Evolutionary conservation across 768 basidiomycete species (phyloP).

Genomic region (Dioszegia hungarica): DNA sequence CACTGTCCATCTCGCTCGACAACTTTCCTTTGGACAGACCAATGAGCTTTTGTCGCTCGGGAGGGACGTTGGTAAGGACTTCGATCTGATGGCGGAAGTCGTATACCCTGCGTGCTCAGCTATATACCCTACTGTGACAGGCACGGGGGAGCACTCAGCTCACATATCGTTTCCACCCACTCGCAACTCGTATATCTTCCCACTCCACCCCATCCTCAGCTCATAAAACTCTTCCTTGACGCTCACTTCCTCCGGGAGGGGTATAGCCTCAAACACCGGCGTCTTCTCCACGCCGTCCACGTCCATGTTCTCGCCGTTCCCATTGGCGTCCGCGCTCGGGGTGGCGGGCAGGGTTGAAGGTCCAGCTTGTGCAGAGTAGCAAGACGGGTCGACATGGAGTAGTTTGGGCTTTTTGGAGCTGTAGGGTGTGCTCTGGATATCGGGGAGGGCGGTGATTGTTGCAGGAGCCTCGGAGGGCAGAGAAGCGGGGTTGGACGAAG

Average conservation of each 20-base stretch:
- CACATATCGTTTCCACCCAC: conserved; percentile 70
- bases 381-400: conserved; percentile 1
- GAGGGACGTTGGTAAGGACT: conserved; percentile 69
- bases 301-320: background rate
- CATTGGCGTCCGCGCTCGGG: background rate
- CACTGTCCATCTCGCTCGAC: conserved; percentile 66
- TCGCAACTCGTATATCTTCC: conserved; percentile 61
- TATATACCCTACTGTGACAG: background rate
- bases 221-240: conserved; percentile 36
- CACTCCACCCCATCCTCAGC: conserved; percentile 67
- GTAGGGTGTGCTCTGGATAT: conserved; percentile 21
- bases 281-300: background rate
- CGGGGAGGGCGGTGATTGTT: conserved; percentile 17
- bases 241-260: background rate
- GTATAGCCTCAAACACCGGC: background rate
- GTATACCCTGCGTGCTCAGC: conserved; percentile 58
- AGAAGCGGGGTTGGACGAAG: background rate
- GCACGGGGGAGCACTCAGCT: conserved; percentile 52
- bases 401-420: conserved; percentile 24
- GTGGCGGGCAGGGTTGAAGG: background rate
- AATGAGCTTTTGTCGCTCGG: conserved; percentile 79
- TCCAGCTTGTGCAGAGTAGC: background rate
- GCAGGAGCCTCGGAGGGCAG: background rate
- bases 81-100: conserved; percentile 70
- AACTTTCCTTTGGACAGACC: conserved; percentile 79